Percentiles rank a stretch among this genome's conserved stretches.
phyloP scores from a whole-genome alignment of 805 yeast species.

The Ogataea methylovora region DNA sequence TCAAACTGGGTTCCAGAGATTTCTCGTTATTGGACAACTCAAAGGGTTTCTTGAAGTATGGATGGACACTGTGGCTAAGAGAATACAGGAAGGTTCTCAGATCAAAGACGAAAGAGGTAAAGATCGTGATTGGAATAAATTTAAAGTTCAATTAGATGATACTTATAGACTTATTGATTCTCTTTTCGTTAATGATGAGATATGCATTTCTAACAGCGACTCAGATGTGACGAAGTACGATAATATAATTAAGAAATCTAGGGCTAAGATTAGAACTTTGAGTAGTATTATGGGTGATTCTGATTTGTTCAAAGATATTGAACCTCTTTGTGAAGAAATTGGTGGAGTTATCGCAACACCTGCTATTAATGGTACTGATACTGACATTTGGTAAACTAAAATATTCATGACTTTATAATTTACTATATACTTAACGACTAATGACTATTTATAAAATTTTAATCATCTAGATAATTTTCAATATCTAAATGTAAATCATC shows the following conservation, averaged over 20 bases:
- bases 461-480: slow-evolving; percentile 47
- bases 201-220: slow-evolving; percentile 18
- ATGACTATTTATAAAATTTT: slow-evolving; percentile 29
- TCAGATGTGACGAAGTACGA: slow-evolving; percentile 21
- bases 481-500: slow-evolving; percentile 60
- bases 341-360: slow-evolving; percentile 20
- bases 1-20: slow-evolving; percentile 70
- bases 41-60: slow-evolving; percentile 41
- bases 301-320: slow-evolving; percentile 14
- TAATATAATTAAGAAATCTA: slow-evolving; percentile 15
- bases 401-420: slow-evolving; percentile 20
- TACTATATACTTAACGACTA: slow-evolving; percentile 33
- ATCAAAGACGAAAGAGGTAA: slow-evolving; percentile 8
- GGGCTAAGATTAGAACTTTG: slow-evolving; percentile 21
- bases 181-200: slow-evolving; percentile 9
- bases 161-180: slow-evolving; percentile 13
- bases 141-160: slow-evolving; percentile 10
- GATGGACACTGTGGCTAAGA: slow-evolving; percentile 15
- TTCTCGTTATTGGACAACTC: slow-evolving; percentile 61
- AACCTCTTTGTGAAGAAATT: slow-evolving; percentile 10
- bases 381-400: slow-evolving; percentile 21
- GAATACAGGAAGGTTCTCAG: background rate
- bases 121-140: slow-evolving; percentile 10
- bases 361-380: slow-evolving; percentile 13
- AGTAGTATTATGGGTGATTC: slow-evolving; percentile 16